These are phyloP conservation scores for Leptographium lundbergii DNA, from an alignment of 2,329 filamentous ascomycete genomes.

Conservation along the genomic window DNA sequence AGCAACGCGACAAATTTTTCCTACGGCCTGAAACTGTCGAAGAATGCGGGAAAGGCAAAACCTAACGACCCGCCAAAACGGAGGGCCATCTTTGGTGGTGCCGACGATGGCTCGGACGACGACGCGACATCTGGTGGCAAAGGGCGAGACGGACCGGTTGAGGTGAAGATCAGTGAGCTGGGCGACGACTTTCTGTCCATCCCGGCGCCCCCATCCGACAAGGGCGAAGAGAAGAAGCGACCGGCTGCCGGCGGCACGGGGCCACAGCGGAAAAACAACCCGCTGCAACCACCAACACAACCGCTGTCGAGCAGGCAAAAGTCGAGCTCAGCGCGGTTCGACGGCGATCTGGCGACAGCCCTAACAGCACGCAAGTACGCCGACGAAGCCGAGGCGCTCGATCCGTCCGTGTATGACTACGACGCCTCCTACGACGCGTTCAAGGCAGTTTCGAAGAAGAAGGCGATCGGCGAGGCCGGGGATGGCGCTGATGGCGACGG, in stretches of 20 bases:
- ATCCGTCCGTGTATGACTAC: slow-evolving; percentile 74
- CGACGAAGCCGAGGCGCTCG: slow-evolving; percentile 51
- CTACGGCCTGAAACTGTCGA: slow-evolving; percentile 15
- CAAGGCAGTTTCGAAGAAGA: slow-evolving; percentile 42
- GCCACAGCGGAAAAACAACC: not conserved
- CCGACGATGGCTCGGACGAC: slow-evolving; percentile 27
- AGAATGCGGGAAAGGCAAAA: slow-evolving; percentile 44
- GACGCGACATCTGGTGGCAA: slow-evolving; percentile 1
- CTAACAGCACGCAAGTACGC: slow-evolving; percentile 51
- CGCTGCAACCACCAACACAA: slow-evolving; percentile 27
- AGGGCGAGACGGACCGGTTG: slow-evolving; percentile 20
- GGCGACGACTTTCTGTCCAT: slow-evolving; percentile 29
- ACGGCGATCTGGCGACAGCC: slow-evolving; percentile 54
- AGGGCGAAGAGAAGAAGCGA: not conserved
- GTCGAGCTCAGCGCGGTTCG: slow-evolving; percentile 34
- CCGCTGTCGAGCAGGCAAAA: not conserved
- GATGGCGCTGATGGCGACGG: slow-evolving; percentile 39
- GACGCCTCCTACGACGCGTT: slow-evolving; percentile 71
- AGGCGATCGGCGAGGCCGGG: slow-evolving; percentile 33
- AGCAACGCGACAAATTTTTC: slow-evolving; percentile 6
- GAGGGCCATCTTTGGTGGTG: slow-evolving; percentile 47
- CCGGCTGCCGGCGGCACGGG: not conserved
- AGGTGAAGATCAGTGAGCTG: slow-evolving; percentile 49
- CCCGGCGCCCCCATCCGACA: slow-evolving; percentile 14
- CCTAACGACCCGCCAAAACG: slow-evolving; percentile 31